These are phyloP conservation scores for Castanea mollissima DNA, from an alignment of 306 rosid species.

Conservation along the genomic window DNA sequence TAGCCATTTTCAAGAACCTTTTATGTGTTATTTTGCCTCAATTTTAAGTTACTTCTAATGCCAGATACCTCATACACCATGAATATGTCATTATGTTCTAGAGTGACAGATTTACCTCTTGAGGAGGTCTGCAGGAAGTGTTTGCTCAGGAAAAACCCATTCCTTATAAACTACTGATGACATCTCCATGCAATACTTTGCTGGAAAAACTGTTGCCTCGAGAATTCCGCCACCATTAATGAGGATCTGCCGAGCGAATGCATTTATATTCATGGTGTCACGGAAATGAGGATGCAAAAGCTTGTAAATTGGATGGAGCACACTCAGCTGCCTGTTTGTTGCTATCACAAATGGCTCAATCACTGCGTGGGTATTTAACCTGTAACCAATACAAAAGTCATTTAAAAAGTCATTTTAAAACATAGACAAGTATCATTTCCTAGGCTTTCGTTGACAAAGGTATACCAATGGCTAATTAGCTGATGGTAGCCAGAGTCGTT, in stretches of 20 bases:
- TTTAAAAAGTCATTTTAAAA: background rate
- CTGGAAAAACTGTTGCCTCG: constrained; percentile 60
- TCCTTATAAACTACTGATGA: constrained; percentile 63
- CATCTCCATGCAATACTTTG: constrained; percentile 63
- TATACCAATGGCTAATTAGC: constrained; percentile 78
- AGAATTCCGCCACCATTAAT: constrained; percentile 64
- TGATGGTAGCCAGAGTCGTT: constrained; percentile 76
- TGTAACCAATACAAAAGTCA: constrained; percentile 17
- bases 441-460: background rate
- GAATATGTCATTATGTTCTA: background rate
- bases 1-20: background rate
- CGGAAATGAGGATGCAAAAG: constrained; percentile 73
- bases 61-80: background rate
- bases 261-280: constrained; percentile 85
- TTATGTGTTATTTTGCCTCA: background rate
- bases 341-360: constrained; percentile 87
- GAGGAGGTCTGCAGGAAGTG: constrained; percentile 69
- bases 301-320: constrained; percentile 76
- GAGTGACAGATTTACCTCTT: constrained; percentile 54
- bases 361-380: constrained; percentile 79
- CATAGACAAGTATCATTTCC: background rate
- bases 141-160: constrained; percentile 75
- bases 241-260: constrained; percentile 62
- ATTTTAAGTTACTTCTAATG: background rate
- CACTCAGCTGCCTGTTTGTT: constrained; percentile 71